phyloP scores from a whole-genome alignment of 2,329 filamentous ascomycete species.

The Trichophyton simii region DNA sequence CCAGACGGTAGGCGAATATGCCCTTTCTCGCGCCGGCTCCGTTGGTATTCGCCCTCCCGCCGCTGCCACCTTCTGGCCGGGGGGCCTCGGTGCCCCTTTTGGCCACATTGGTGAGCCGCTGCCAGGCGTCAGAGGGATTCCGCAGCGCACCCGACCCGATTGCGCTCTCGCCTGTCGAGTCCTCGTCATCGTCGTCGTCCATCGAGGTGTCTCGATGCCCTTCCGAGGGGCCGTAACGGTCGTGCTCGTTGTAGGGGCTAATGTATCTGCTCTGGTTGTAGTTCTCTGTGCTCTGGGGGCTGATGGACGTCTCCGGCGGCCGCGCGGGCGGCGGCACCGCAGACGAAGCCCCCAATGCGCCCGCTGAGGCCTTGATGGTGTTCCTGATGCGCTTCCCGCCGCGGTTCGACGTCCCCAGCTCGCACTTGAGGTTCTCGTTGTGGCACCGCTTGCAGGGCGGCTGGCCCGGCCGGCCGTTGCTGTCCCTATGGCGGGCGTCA shows the following conservation, averaged over 20 bases:
- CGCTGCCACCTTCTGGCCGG: constrained; percentile 15
- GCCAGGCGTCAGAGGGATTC: constrained; percentile 39
- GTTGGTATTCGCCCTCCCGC: constrained; percentile 14
- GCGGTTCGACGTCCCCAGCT: constrained; percentile 47
- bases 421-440: constrained; percentile 45
- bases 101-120: constrained; percentile 35
- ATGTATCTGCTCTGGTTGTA: not conserved
- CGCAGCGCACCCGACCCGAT: constrained; percentile 32
- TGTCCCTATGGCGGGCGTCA: constrained; percentile 21
- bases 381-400: constrained; percentile 47
- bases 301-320: not conserved
- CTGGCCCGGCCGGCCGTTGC: constrained; percentile 38
- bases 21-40: constrained; percentile 17
- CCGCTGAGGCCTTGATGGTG: constrained; percentile 16
- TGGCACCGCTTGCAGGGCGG: constrained; percentile 47
- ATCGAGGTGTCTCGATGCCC: not conserved
- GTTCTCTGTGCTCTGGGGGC: not conserved
- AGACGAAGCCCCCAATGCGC: not conserved
- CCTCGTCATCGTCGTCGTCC: constrained; percentile 23
- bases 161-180: constrained; percentile 24
- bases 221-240: not conserved
- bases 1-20: constrained; percentile 32
- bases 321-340: not conserved
- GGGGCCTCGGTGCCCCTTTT: constrained; percentile 23
- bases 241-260: not conserved